Evolutionary conservation across 768 basidiomycete genomes (phyloP), one percentile per base, ranked within the genome.

Genomic region (Lactarius quietus): DNA sequence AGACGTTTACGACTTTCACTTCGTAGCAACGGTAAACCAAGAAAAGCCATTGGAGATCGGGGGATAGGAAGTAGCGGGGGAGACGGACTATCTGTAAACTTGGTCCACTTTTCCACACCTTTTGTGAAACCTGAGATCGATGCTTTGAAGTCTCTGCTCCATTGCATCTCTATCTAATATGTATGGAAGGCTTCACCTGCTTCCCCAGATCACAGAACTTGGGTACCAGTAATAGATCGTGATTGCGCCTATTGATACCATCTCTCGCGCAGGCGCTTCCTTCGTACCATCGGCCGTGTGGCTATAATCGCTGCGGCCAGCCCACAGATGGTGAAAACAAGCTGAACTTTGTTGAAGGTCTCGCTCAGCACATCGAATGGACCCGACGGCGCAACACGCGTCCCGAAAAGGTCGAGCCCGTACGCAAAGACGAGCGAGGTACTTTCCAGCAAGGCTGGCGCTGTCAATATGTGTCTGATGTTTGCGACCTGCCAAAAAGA

Each of bases 331-430:
- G 94, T 98, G 33, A 94, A 76, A 68, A 95, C 85, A 28, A 98
- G 80, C 75, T 98, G 96, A 1, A 78, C 81, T 79, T 98, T 97
- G 79, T 98, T 98, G 76, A 98, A 98, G 72, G 81, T 87, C 74
- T 95, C 90, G 70, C 84, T 92, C 9, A 98, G 83, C 29, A 97
- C 87, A 72, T 98, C 96, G 71, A 98, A 98, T 23, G 93, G 93
- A 45, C 85, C 86, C 14, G 93, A 95, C 1, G 95, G 93, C 43
- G 91, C 84, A 5, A 92, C 82, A 18, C 93, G 84, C 14, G 92
- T 92, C 31, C 87, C 78, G 82, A 98, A 98, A 68, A 98, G 80
- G 76, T 98, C 96, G 9, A 95, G 81, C 6, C 96, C 95, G 71
- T 88, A 87, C 1, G 87, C 85, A 72, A 98, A 86, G 31, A 98